Percentiles rank a stretch among this genome's conserved stretches.
phyloP scores from a whole-genome alignment of 768 basidiomycete genomes.

The Trametes cinnabarina region DNA sequence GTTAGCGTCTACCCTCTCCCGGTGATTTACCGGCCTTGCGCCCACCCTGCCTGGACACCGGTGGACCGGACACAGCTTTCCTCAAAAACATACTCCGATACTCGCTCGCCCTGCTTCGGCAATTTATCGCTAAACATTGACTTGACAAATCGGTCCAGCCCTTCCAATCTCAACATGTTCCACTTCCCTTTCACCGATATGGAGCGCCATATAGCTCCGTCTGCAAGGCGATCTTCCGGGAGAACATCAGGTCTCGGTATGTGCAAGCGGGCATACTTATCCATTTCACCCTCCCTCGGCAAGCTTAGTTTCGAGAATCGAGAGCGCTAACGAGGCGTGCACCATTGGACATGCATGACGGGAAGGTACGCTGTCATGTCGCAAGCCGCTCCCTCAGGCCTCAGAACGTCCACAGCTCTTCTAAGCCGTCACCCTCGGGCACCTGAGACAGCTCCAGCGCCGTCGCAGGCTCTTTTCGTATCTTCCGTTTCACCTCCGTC shows the following conservation, averaged over 20 bases:
- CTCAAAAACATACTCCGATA: too few relatives aligned
- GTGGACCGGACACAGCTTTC: not conserved
- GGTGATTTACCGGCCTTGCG: slow-evolving; percentile 8
- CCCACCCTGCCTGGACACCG: not conserved
- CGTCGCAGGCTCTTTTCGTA: slow-evolving; percentile 73
- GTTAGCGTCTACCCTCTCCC: not conserved
- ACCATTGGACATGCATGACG: not conserved
- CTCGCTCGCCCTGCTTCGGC: too few relatives aligned
- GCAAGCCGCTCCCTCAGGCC: slow-evolving; percentile 8
- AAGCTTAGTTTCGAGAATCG: not conserved
- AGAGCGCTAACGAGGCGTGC: not conserved
- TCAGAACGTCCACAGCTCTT: slow-evolving; percentile 48
- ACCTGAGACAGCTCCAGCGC: slow-evolving; percentile 28
- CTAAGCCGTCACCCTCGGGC: slow-evolving; percentile 37
- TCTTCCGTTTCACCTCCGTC: slow-evolving; percentile 73
- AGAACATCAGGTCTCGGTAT: too few relatives aligned
- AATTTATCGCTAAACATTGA: too few relatives aligned
- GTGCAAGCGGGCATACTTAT: too few relatives aligned
- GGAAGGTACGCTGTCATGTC: not conserved
- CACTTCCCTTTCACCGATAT: too few relatives aligned
- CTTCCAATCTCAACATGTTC: too few relatives aligned
- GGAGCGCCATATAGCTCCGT: too few relatives aligned
- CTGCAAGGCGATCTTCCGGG: too few relatives aligned
- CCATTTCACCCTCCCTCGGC: too few relatives aligned
- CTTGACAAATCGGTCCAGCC: too few relatives aligned